These are phyloP conservation scores for Pseudogymnoascus sp. DNA, from an alignment of 2,329 filamentous ascomycete genomes.

Conservation along the genomic window DNA sequence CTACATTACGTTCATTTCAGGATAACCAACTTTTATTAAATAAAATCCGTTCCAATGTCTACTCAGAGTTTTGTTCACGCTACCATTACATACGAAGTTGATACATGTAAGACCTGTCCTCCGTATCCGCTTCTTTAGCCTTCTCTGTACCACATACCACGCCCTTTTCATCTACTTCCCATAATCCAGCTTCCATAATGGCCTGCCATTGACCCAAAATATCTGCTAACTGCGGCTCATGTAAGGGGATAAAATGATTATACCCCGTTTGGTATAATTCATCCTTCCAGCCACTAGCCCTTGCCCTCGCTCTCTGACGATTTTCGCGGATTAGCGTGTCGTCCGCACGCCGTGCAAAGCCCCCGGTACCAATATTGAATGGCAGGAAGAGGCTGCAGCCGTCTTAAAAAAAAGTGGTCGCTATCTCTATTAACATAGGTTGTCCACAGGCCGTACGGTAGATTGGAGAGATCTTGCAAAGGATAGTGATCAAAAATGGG, in stretches of 20 bases:
- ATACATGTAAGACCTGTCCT: neutral
- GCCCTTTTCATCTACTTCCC: slow-evolving; percentile 23
- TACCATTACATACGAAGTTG: neutral
- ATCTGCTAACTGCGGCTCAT: slow-evolving; percentile 19
- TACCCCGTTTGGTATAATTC: slow-evolving; percentile 19
- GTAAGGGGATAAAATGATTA: slow-evolving; percentile 14
- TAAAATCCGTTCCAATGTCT: neutral
- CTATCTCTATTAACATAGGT: neutral
- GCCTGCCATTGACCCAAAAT: slow-evolving; percentile 25
- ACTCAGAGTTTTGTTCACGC: neutral
- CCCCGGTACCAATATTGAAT: slow-evolving; percentile 9
- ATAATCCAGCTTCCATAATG: slow-evolving; percentile 23
- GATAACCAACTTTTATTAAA: neutral
- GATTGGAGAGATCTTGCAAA: slow-evolving; percentile 9
- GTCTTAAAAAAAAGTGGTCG: slow-evolving; percentile 13
- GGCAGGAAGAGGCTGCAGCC: slow-evolving; percentile 12
- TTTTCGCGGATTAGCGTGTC: slow-evolving; percentile 12
- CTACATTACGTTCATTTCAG: neutral
- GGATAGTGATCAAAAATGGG: slow-evolving; percentile 11
- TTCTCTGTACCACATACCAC: slow-evolving; percentile 23
- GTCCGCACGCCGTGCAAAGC: slow-evolving; percentile 13
- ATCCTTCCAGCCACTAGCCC: slow-evolving; percentile 7
- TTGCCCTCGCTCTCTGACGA: neutral
- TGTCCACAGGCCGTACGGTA: slow-evolving; percentile 13
- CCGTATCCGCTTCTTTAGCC: slow-evolving; percentile 25